Percentiles rank a stretch among this genome's conserved stretches.
Conservation (phyloP, 164 flowering plant species). For the Umbilicus rupestris region DNA sequence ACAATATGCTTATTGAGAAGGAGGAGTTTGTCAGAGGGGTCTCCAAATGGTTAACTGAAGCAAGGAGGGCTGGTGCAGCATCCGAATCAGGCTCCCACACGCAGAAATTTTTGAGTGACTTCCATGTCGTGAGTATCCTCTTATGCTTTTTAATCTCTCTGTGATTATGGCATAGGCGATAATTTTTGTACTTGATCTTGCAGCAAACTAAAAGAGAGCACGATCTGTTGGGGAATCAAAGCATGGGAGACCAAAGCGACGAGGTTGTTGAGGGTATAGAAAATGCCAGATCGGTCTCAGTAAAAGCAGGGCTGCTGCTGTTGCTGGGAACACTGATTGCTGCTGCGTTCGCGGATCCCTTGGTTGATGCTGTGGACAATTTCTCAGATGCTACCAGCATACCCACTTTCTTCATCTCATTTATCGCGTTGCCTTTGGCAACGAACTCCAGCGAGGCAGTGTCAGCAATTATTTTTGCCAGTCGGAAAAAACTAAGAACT, state of each 20-base stretch:
- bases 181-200: conserved; percentile 9
- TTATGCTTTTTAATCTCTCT: neutral
- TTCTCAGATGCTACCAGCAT: conserved; percentile 71
- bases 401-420: conserved; percentile 88
- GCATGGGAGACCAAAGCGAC: conserved; percentile 25
- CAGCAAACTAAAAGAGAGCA: conserved; percentile 52
- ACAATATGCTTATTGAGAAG: conserved; percentile 25
- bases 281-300: conserved; percentile 23
- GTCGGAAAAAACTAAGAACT: conserved; percentile 53
- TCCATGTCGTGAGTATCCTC: conserved; percentile 34
- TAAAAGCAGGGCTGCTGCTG: conserved; percentile 55
- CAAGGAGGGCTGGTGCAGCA: conserved; percentile 24
- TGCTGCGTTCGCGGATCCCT: conserved; percentile 80
- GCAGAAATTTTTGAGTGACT: conserved; percentile 24
- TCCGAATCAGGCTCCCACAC: conserved; percentile 23
- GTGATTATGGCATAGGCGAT: neutral
- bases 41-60: conserved; percentile 46
- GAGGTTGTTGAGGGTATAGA: conserved; percentile 39
- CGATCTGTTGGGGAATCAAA: conserved; percentile 27
- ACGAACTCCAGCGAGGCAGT: conserved; percentile 91
- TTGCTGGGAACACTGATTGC: conserved; percentile 64
- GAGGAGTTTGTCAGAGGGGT: conserved; percentile 51
- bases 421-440: conserved; percentile 73
- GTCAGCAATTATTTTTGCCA: conserved; percentile 70
- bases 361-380: conserved; percentile 72